Evolutionary conservation across 768 basidiomycete species (phyloP).

Genomic region (Rhodotorula babjevae): DNA sequence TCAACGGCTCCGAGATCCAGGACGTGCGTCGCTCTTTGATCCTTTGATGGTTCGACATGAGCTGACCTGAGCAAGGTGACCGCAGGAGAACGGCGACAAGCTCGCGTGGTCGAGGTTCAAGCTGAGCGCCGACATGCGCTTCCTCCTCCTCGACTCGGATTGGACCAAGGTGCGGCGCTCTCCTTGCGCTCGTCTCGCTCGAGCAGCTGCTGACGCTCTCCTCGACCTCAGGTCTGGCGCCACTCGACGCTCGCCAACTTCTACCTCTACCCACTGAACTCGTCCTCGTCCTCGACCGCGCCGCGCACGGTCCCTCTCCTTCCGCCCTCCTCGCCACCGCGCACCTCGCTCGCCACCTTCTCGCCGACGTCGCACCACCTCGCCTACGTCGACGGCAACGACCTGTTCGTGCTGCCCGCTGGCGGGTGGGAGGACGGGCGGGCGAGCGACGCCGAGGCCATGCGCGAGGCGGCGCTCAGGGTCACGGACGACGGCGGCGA

Average conservation of each 20-base stretch:
- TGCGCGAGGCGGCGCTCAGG: conserved; percentile 52
- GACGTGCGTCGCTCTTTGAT: conserved; percentile 54
- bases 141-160: conserved; percentile 74
- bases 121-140: conserved; percentile 84
- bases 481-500: conserved; percentile 76
- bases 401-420: conserved; percentile 64
- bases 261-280: conserved; percentile 75
- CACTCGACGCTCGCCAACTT: conserved; percentile 86
- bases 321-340: conserved; percentile 55
- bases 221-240: conserved; percentile 78
- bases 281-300: conserved; percentile 52
- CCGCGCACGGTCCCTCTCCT: conserved; percentile 63
- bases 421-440: neutral
- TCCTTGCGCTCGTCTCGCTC: neutral
- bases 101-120: conserved; percentile 47
- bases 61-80: conserved; percentile 18
- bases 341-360: conserved; percentile 67
- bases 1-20: conserved; percentile 58
- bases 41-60: neutral
- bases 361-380: conserved; percentile 74
- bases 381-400: conserved; percentile 79
- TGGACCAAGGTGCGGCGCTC: conserved; percentile 57
- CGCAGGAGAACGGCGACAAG: conserved; percentile 40
- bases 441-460: conserved; percentile 1
- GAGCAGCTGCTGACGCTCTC: conserved; percentile 37